Conservation (phyloP, 192 early-diverging fungal genomes). For the Backusella tuberculispora region DNA sequence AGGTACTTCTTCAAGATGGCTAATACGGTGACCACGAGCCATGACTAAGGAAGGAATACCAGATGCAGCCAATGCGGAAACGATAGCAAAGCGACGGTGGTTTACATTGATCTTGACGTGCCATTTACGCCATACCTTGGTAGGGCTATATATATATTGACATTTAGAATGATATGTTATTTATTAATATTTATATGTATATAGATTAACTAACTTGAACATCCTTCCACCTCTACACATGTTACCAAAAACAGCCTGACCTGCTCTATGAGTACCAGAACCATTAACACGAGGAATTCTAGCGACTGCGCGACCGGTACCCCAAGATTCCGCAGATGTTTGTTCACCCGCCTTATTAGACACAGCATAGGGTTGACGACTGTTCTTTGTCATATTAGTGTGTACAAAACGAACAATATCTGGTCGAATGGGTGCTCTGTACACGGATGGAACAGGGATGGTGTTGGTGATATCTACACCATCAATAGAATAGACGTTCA, state of each 20-base stretch:
- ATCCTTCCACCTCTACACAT: conserved; percentile 99
- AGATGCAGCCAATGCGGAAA: conserved; percentile 95
- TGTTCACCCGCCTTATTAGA: conserved; percentile 97
- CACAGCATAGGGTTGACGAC: conserved; percentile 95
- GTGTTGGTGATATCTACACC: conserved; percentile 78
- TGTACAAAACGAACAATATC: conserved; percentile 95
- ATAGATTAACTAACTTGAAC: conserved; percentile 82
- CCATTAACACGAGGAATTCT: conserved; percentile 99
- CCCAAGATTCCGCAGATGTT: conserved; percentile 98
- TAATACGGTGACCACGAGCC: conserved; percentile 97
- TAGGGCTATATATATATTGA: not conserved
- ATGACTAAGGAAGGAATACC: conserved; percentile 89
- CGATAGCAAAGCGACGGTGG: conserved; percentile 97
- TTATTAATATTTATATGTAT: too few species aligned
- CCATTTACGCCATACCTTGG: conserved; percentile 96
- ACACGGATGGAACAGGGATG: conserved; percentile 86
- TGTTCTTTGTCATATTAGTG: conserved; percentile 99
- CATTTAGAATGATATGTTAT: too few species aligned
- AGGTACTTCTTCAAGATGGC: conserved; percentile 91
- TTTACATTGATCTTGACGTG: conserved; percentile 98
- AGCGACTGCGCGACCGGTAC: conserved; percentile 97
- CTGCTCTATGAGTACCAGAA: conserved; percentile 94
- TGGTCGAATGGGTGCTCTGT: conserved; percentile 95
- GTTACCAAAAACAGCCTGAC: conserved; percentile 99
- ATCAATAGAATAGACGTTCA: conserved; percentile 85